Evolutionary conservation across 805 yeast genomes (phyloP).

Genomic region (Candida ulmi): DNA sequence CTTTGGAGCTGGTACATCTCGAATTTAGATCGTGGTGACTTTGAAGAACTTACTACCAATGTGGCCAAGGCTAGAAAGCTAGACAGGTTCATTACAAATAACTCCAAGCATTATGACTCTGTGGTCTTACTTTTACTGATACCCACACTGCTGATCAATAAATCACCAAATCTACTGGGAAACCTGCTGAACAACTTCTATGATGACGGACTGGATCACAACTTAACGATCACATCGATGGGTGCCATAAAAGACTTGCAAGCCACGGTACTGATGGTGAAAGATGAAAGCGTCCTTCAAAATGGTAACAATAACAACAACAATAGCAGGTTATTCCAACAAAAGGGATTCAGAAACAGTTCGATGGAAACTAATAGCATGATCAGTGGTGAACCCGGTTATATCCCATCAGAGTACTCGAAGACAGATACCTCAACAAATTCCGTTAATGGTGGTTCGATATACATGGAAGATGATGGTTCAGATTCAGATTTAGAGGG

Average conservation of each 20-base stretch:
- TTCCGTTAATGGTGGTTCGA: neutral
- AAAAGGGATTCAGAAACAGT: too few relatives aligned
- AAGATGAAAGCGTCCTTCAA: neutral
- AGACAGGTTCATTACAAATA: constrained; percentile 19
- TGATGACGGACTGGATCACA: neutral
- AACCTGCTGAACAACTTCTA: constrained; percentile 4
- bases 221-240: constrained; percentile 6
- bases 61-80: constrained; percentile 22
- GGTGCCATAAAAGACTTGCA: constrained; percentile 3
- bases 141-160: constrained; percentile 2
- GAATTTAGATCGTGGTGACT: constrained; percentile 29
- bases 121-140: constrained; percentile 3
- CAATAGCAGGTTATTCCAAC: neutral
- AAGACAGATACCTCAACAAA: neutral
- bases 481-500: neutral
- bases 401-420: constrained; percentile 8
- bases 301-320: neutral
- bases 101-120: neutral
- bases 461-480: constrained; percentile 1
- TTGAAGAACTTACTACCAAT: constrained; percentile 28
- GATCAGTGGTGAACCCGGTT: constrained; percentile 9
- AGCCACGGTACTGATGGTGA: constrained; percentile 5
- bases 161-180: constrained; percentile 1
- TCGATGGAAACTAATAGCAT: constrained; percentile 2
- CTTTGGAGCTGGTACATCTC: constrained; percentile 32